phyloP scores from a whole-genome alignment of 2,329 filamentous ascomycete species.

The Aureobasidium melanogenum region DNA sequence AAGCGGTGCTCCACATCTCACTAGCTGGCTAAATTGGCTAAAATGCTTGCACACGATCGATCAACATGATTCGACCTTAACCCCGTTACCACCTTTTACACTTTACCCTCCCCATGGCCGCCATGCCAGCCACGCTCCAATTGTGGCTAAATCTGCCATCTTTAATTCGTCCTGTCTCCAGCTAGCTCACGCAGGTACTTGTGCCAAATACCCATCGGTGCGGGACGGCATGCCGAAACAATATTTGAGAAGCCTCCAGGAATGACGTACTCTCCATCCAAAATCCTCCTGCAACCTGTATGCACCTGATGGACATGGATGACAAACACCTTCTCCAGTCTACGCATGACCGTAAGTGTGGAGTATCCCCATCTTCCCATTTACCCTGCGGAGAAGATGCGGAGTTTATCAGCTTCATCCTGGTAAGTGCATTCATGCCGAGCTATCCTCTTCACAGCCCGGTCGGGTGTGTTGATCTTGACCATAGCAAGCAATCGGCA shows the following conservation, averaged over 20 bases:
- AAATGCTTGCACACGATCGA: slow-evolving; percentile 1
- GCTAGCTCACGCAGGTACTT: slow-evolving; percentile 7
- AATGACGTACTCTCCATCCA: slow-evolving; percentile 1
- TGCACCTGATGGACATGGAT: background rate
- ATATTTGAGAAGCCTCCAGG: background rate
- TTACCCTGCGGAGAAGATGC: slow-evolving; percentile 11
- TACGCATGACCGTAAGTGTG: background rate
- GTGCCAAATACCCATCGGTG: background rate
- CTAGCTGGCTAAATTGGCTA: slow-evolving; percentile 10
- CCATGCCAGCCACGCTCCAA: background rate
- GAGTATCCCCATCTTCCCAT: background rate
- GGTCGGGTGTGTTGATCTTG: slow-evolving; percentile 3
- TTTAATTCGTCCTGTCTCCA: background rate
- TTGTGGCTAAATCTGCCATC: slow-evolving; percentile 5
- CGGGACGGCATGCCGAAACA: slow-evolving; percentile 1
- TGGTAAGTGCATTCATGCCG: background rate
- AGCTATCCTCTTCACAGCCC: background rate
- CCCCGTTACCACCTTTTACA: background rate
- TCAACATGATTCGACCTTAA: background rate
- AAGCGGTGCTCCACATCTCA: background rate
- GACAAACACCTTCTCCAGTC: background rate
- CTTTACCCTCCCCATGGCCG: slow-evolving; percentile 5
- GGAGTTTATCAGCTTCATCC: background rate
- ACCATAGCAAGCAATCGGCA: background rate
- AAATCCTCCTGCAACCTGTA: background rate